Conservation (phyloP, 2,329 filamentous ascomycete species). For the Trichoderma sp. region DNA sequence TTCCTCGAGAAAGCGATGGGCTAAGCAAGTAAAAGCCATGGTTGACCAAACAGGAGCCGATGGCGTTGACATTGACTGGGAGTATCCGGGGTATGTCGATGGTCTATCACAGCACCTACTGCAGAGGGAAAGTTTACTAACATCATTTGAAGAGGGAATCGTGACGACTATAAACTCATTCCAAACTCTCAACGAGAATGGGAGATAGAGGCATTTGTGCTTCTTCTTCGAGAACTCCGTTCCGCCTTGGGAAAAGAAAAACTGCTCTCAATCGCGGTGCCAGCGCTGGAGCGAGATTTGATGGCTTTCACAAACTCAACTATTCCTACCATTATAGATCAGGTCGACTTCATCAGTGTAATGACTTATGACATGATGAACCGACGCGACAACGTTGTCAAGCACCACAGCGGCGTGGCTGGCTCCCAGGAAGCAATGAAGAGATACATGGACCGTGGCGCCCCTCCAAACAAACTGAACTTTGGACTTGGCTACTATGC, state of each 20-base stretch:
- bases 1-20: slow-evolving; percentile 59
- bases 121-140: not conserved
- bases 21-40: slow-evolving; percentile 66
- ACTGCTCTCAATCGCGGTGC: slow-evolving; percentile 69
- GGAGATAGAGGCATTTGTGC: slow-evolving; percentile 67
- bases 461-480: slow-evolving; percentile 58
- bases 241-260: slow-evolving; percentile 59
- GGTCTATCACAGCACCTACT: not conserved
- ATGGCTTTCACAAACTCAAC: slow-evolving; percentile 65
- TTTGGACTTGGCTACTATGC: slow-evolving; percentile 70
- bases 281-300: slow-evolving; percentile 66
- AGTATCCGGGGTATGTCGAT: slow-evolving; percentile 54
- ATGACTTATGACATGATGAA: slow-evolving; percentile 75
- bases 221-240: slow-evolving; percentile 63
- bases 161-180: slow-evolving; percentile 67
- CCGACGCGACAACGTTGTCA: slow-evolving; percentile 65
- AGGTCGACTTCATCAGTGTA: slow-evolving; percentile 69
- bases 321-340: slow-evolving; percentile 59
- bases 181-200: slow-evolving; percentile 63
- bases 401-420: slow-evolving; percentile 66
- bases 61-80: slow-evolving; percentile 69
- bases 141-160: slow-evolving; percentile 58
- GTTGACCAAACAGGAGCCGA: slow-evolving; percentile 66
- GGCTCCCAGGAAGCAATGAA: slow-evolving; percentile 59
- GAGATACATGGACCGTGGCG: slow-evolving; percentile 61